Base-by-base conservation (phyloP, 805 yeast species). In the Wickerhamomyces tratensis region DNA sequence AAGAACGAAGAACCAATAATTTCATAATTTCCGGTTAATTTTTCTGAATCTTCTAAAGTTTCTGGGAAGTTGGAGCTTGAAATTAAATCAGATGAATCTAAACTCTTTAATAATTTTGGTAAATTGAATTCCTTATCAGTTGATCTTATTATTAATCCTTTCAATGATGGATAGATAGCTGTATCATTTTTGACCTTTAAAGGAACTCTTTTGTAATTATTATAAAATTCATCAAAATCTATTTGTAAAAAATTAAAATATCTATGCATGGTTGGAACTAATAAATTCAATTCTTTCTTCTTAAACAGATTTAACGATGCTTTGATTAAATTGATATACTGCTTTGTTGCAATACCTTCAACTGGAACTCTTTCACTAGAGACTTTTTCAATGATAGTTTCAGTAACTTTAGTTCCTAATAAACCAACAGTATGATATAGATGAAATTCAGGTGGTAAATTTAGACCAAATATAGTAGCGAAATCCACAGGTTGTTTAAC, bases 401-500 rank as follows among this genome's bases (percentile, higher is more conserved):
- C 83, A 36, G 82, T 70, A 25, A 86, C 59, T 44, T 77, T 79
- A 27, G 7, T 27, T 8, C 10, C 5, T 10, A 27, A 27, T 8
- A 27, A 8, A 8, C 30, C 30, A 27, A 27, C 30, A 3, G 10
- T 27, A 8, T 27, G 10, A 27, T 27, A 27, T 7, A 27, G 10
- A 27, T 27, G 82, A 36, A 83, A 70, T 62, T 89, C 98, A 42
- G 86, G 84, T 2, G 97, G 94, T 41, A 93, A 67, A 56, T 89
- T 76, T 59, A 84, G 86, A 9, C 94, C 87, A 39, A 93, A 71
- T 39, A 88, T 74, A 38, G 81, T 88, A 57, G 86, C 93, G 11
- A 86, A 67, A 59, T 88, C 95, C 46, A 77, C 75, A 5, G 98
- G 97, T 15, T 51, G 50, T 20, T 36, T 38, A 37, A 45, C 25